A percentile compares a stretch with the other conserved stretches of the same genome.
Conservation (phyloP, 1,284 basidiomycete genomes). For the Boletus smithii region DNA sequence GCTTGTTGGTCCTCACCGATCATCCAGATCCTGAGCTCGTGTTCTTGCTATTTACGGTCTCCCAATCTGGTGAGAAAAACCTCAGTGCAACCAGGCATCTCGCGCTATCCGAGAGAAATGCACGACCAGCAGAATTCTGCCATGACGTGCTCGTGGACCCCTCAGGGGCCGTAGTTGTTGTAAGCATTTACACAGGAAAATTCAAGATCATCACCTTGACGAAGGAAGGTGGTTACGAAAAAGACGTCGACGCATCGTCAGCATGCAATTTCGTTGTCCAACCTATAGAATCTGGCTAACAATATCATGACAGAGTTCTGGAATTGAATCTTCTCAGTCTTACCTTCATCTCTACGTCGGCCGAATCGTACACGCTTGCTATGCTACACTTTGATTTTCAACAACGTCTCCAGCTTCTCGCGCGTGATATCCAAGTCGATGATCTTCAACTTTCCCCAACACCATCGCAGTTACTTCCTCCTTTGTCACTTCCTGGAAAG, state of each 20-base stretch:
- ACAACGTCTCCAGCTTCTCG: conserved; percentile 55
- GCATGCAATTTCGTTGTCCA: conserved; percentile 28
- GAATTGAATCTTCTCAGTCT: conserved; percentile 75
- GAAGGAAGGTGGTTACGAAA: conserved; percentile 48
- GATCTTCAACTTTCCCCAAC: conserved; percentile 52
- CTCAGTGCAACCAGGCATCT: conserved; percentile 44
- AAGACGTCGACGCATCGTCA: conserved; percentile 64
- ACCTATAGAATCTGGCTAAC: conserved; percentile 9
- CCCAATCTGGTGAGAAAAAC: conserved; percentile 34
- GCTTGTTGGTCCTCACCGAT: conserved; percentile 62
- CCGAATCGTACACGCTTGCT: conserved; percentile 54
- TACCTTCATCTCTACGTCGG: conserved; percentile 53
- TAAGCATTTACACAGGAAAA: conserved; percentile 64
- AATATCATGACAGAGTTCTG: conserved; percentile 48
- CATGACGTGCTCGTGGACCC: conserved; percentile 61
- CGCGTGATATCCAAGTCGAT: conserved; percentile 52
- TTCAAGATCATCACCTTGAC: conserved; percentile 56
- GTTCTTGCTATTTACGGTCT: conserved; percentile 49
- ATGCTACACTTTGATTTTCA: conserved; percentile 70
- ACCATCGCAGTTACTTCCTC: conserved; percentile 48
- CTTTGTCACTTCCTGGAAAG: conserved; percentile 41
- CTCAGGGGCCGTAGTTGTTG: conserved; percentile 56
- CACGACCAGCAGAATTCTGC: conserved; percentile 63
- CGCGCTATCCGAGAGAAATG: conserved; percentile 52
- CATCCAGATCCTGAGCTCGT: conserved; percentile 71